Percentiles rank a stretch among this genome's conserved stretches.
phyloP scores from a whole-genome alignment of 805 yeast genomes.

The Isabelozyma gotoi region DNA sequence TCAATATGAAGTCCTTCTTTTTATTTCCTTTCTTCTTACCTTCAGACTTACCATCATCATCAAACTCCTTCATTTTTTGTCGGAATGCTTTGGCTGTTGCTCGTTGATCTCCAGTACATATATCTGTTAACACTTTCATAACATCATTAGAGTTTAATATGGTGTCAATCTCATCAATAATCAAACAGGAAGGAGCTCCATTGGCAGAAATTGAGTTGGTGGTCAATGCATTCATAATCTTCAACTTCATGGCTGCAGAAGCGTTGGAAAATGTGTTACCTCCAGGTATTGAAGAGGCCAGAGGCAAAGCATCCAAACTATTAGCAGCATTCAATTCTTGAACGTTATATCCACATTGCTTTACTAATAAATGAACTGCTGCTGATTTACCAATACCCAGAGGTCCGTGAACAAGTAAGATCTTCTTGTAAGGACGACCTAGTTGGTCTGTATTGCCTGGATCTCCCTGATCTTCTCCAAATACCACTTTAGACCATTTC shows the following conservation, averaged over 20 bases:
- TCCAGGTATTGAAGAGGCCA: constrained; percentile 50
- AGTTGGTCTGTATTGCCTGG: constrained; percentile 19
- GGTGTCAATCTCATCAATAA: constrained; percentile 85
- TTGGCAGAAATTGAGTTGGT: constrained; percentile 57
- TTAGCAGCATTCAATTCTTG: constrained; percentile 80
- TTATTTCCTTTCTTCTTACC: constrained; percentile 23
- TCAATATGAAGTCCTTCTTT: constrained; percentile 42
- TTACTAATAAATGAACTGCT: constrained; percentile 80
- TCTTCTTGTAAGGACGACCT: constrained; percentile 47
- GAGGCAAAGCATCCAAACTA: constrained; percentile 37
- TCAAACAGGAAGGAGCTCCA: constrained; percentile 75
- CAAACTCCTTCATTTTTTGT: constrained; percentile 6
- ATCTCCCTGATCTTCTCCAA: constrained; percentile 17
- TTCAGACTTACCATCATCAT: constrained; percentile 18
- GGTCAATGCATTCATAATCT: constrained; percentile 56
- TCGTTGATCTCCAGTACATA: constrained; percentile 56
- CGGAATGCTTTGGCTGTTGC: constrained; percentile 32
- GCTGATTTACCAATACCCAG: constrained; percentile 94
- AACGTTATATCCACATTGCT: constrained; percentile 75
- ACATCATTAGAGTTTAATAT: constrained; percentile 37
- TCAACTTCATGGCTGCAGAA: constrained; percentile 30
- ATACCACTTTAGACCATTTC: constrained; percentile 36
- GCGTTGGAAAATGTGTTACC: constrained; percentile 16
- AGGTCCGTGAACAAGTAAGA: constrained; percentile 83
- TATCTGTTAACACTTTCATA: constrained; percentile 52